Base-by-base conservation (phyloP, 2,329 filamentous ascomycete species). In the Trichothecium roseum region DNA sequence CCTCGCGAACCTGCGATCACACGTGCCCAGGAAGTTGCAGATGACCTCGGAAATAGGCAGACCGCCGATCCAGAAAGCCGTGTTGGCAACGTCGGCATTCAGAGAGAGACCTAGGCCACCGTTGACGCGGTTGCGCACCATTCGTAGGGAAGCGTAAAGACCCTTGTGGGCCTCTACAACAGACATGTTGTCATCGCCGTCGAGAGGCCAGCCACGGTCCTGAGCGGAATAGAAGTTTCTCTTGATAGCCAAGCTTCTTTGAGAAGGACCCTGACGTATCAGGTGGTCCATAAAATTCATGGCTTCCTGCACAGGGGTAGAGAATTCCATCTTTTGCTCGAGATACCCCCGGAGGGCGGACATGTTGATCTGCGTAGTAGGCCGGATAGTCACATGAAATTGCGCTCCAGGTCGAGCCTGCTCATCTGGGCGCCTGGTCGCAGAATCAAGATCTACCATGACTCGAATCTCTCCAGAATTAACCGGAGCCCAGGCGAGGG, bases 211-310 rank as follows among this genome's bases (percentile, higher is more conserved):
- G 0, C 63, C 57, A 16, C 67, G 51, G 2, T 69, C 69, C 1
- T 62, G 46, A 2, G 62, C 59, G 28, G 75, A 63, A 57, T 93
- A 96, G 52, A 94, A 94, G 7, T 80, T 85, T 10, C 88, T 77
- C 56, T 86, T 89, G 56, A 95, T 82, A 0, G 76, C 59, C 0
- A 80, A 66, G 48, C 85, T 76, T 2, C 67, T 60, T 47, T 76
- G 62, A 0, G 79, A 80, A 0, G 91, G 86, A n/a, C 63, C 69
- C 55, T 94, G 78, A 4, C 91, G 84, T 37, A 98, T 66, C 7
- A 89, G 65, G 51, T 98, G 91, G 43, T 98, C 91, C 4, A 95
- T 65, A 50, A 95, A 95, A 53, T 83, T 94, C 56, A 96, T 74
- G 12, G 83, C 80, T 50, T 91, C 84, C 7, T 89, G 68, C 15